Conservation (phyloP, 2,329 filamentous ascomycete species). For the Aspergillus fumigatus region DNA sequence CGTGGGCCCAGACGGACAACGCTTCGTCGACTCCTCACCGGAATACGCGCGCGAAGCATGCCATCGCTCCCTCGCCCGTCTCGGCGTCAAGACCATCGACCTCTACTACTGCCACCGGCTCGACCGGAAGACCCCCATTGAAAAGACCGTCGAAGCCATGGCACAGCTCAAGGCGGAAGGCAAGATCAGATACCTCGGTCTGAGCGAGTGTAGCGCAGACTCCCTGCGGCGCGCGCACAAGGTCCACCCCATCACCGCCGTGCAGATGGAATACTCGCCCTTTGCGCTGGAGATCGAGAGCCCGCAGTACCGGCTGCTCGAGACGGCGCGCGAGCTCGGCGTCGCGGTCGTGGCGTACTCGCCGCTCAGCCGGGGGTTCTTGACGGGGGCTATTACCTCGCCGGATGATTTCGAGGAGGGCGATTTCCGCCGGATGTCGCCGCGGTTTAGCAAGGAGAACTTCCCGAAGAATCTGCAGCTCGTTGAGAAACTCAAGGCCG, state of each 20-base stretch:
- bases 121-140: slow-evolving; percentile 35
- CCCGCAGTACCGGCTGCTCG: slow-evolving; percentile 18
- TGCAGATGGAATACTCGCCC: slow-evolving; percentile 53
- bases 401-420: slow-evolving; percentile 34
- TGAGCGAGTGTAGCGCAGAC: slow-evolving; percentile 47
- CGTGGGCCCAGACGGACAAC: slow-evolving; percentile 6
- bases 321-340: slow-evolving; percentile 27
- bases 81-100: slow-evolving; percentile 45
- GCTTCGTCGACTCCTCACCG: slow-evolving; percentile 31
- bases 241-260: slow-evolving; percentile 47
- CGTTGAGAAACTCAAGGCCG: slow-evolving; percentile 45
- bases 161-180: slow-evolving; percentile 46
- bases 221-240: slow-evolving; percentile 48
- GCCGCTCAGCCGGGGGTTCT: slow-evolving; percentile 42
- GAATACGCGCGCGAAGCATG: slow-evolving; percentile 42
- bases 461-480: slow-evolving; percentile 54
- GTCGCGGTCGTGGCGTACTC: slow-evolving; percentile 42
- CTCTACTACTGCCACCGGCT: slow-evolving; percentile 46
- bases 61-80: slow-evolving; percentile 36
- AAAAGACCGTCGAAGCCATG: slow-evolving; percentile 42
- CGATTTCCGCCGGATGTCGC: slow-evolving; percentile 45
- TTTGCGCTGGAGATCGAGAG: slow-evolving; percentile 49
- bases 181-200: slow-evolving; percentile 51
- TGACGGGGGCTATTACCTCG: slow-evolving; percentile 40
- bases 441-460: slow-evolving; percentile 51